phyloP scores from a whole-genome alignment of 192 early-diverging fungal species.

The Backusella mclennaniae region DNA sequence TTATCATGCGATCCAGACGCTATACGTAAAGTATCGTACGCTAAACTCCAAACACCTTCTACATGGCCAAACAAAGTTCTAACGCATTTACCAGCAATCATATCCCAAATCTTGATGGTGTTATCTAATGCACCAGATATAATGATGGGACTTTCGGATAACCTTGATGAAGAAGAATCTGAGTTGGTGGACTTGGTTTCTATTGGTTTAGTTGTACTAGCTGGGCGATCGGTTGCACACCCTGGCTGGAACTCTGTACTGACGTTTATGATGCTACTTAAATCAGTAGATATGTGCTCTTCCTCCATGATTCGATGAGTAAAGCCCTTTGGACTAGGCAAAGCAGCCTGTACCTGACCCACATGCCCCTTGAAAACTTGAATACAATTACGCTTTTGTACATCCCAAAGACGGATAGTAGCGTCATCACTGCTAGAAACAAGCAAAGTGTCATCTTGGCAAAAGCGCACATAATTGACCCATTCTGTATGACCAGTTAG shows the following conservation, averaged over 20 bases:
- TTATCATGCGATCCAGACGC: constrained; percentile 66
- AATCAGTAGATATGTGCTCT: neutral
- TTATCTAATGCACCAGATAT: constrained; percentile 85
- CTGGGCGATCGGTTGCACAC: constrained; percentile 27
- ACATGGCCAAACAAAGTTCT: constrained; percentile 78
- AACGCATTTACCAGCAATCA: constrained; percentile 71
- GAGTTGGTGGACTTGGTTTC: neutral
- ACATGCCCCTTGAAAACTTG: constrained; percentile 70
- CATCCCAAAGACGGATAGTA: constrained; percentile 83
- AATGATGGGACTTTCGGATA: constrained; percentile 57
- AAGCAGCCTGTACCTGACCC: constrained; percentile 65
- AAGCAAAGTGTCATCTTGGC: constrained; percentile 55
- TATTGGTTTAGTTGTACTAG: neutral
- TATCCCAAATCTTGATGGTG: constrained; percentile 88
- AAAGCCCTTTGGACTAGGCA: constrained; percentile 29
- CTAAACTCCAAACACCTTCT: constrained; percentile 81
- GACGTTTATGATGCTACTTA: neutral
- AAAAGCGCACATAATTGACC: constrained; percentile 88
- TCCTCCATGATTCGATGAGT: constrained; percentile 33
- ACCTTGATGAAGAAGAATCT: constrained; percentile 30
- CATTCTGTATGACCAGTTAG: constrained; percentile 86
- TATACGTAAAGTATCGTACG: constrained; percentile 70
- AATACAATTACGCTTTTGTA: constrained; percentile 66
- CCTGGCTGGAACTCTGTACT: constrained; percentile 16
- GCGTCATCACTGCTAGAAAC: constrained; percentile 91